Percentiles rank a stretch among this genome's conserved stretches.
Conservation (phyloP, 352 stramenopile species). For the Pilasporangium apinafurcum region DNA sequence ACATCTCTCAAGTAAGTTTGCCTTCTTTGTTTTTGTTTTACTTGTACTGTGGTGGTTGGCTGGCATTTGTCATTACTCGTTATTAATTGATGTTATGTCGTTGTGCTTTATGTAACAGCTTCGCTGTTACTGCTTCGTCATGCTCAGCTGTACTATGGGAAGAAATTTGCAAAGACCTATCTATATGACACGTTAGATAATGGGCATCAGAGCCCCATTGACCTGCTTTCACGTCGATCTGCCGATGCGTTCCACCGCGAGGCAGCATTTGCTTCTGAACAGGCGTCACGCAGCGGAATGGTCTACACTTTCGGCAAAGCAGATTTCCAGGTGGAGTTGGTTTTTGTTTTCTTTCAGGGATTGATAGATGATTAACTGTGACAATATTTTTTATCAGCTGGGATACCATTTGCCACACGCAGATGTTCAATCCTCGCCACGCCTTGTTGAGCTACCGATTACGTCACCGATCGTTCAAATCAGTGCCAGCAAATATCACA, state of each 20-base stretch:
- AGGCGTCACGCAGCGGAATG: slow-evolving; percentile 22
- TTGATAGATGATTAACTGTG: slow-evolving; percentile 1
- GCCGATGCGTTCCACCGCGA: slow-evolving; percentile 6
- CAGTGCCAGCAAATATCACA: slow-evolving; percentile 79
- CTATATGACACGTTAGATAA: slow-evolving; percentile 44
- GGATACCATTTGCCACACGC: slow-evolving; percentile 80
- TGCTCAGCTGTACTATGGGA: slow-evolving; percentile 37
- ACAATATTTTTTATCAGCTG: slow-evolving; percentile 24
- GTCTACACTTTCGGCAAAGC: slow-evolving; percentile 84
- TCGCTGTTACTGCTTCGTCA: slow-evolving; percentile 66
- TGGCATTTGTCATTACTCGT: neutral
- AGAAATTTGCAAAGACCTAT: slow-evolving; percentile 41
- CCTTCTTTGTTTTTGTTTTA: too few species aligned
- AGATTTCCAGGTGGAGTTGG: slow-evolving; percentile 61
- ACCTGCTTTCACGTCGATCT: slow-evolving; percentile 35
- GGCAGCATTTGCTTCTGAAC: neutral
- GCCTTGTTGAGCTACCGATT: slow-evolving; percentile 52
- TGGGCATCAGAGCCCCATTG: slow-evolving; percentile 52
- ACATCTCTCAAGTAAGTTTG: slow-evolving; percentile 54
- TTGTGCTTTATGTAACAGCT: slow-evolving; percentile 19
- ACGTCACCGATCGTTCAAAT: slow-evolving; percentile 50
- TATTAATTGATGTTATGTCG: too few species aligned
- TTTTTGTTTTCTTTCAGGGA: neutral
- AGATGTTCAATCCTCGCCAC: slow-evolving; percentile 59
- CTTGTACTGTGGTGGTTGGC: neutral